phyloP scores from a whole-genome alignment of 345 rosid genomes.

The Ceriops tagal region DNA sequence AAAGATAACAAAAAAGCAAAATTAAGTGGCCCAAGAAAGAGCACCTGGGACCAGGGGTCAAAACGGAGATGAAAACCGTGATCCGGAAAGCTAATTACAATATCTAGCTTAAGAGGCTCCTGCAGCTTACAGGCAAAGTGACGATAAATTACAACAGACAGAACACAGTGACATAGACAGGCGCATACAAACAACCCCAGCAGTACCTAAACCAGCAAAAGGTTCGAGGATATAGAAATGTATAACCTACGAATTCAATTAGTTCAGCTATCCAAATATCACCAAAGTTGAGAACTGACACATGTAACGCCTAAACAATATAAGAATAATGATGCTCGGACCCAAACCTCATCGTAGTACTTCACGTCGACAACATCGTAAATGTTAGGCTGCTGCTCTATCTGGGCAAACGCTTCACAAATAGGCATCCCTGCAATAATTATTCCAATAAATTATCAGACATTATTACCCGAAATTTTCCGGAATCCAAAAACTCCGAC shows the following conservation, averaged over 20 bases:
- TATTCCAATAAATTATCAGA: constrained; percentile 3
- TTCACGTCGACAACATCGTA: constrained; percentile 95
- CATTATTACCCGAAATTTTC: neutral
- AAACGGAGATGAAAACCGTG: constrained; percentile 96
- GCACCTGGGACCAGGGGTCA: constrained; percentile 99
- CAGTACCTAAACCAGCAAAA: too few species aligned
- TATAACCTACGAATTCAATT: neutral
- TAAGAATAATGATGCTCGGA: neutral
- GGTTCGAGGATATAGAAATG: too few species aligned
- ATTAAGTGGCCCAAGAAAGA: neutral
- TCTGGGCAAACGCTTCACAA: constrained; percentile 84
- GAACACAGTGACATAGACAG: too few species aligned
- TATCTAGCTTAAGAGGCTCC: constrained; percentile 90
- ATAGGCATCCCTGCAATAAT: constrained; percentile 77
- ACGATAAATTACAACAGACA: neutral
- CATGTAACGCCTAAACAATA: neutral
- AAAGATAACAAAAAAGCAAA: neutral
- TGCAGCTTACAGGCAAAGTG: constrained; percentile 20
- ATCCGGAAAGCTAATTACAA: constrained; percentile 94
- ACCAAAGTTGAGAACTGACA: neutral
- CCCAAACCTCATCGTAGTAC: constrained; percentile 77
- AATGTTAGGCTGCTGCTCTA: constrained; percentile 91
- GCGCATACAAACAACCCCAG: too few species aligned
- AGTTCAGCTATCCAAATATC: neutral
- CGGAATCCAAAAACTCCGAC: neutral